phyloP scores from a whole-genome alignment of 1,139 yeast genomes.

The Debaryomyces coudertii region DNA sequence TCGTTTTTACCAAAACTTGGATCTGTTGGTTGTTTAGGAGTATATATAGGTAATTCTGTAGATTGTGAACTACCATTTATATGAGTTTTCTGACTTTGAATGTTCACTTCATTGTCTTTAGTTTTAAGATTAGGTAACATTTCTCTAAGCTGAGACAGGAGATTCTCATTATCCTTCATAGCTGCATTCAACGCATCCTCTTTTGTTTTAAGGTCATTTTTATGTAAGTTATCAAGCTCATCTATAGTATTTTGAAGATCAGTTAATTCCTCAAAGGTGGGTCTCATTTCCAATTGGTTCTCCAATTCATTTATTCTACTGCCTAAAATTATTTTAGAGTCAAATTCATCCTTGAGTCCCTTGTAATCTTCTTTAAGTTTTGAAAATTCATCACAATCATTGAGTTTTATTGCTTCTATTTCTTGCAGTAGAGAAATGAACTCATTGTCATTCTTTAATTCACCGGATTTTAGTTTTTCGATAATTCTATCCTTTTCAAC shows the following conservation, averaged over 20 bases:
- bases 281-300: constrained; percentile 32
- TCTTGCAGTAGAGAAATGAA: not conserved
- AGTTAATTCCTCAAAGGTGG: constrained; percentile 34
- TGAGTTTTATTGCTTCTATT: not conserved
- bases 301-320: constrained; percentile 25
- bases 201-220: constrained; percentile 33
- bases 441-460: not conserved
- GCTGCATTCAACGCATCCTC: constrained; percentile 31
- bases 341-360: constrained; percentile 14
- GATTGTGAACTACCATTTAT: constrained; percentile 18
- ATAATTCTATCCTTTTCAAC: constrained; percentile 4
- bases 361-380: constrained; percentile 8
- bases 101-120: constrained; percentile 9
- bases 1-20: constrained; percentile 73
- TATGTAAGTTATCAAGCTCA: constrained; percentile 36
- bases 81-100: constrained; percentile 13
- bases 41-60: constrained; percentile 52
- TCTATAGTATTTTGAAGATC: constrained; percentile 36
- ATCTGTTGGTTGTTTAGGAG: constrained; percentile 55
- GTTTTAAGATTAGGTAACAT: constrained; percentile 11
- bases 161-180: constrained; percentile 22
- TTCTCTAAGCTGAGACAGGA: constrained; percentile 23
- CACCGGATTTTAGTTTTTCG: not conserved
- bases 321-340: constrained; percentile 11
- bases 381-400: not conserved